Base-by-base conservation (phyloP, 2,329 filamentous ascomycete species). In the Juglanconis sp. region DNA sequence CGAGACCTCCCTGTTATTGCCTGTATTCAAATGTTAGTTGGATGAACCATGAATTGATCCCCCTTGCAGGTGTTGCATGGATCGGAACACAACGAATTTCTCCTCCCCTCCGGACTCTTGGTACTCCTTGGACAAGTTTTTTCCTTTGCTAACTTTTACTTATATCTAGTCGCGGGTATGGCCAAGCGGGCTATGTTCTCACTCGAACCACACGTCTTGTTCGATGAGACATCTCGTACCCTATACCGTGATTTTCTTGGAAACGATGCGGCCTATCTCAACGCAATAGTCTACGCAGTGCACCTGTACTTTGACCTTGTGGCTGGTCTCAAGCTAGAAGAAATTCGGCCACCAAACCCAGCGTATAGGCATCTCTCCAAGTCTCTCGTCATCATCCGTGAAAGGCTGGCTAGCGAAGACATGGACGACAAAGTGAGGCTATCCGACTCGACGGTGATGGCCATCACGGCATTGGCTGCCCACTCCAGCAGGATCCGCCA, bases 191-290 rank as follows among this genome's bases (percentile, higher is more conserved):
- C 69, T 17, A 51, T 76, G 13, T 75, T 71, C 59, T 70, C 69
- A 17, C 65, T 75, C 3, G 69, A 73, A 56, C 54, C 63, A n/a
- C 71, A 66, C 48, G 67, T 75, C 9, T 46, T 65, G 32, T 73
- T 73, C 58, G 64, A 70, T 1, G 63, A 59, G 5, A 56, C 67
- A 6, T 66, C 65, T 3, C 59, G 64, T 15, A 49, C 51, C n/a
- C 31, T 40, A 10, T 73, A 69, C 69, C 65, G 74, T 44, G 69
- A 69, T 10, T 68, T 68, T 15, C 61, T 76, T 10, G 64, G 66
- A 5, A 36, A 63, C n/a, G 74, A 77, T 57, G 60, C 71, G 2
- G 71, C 69, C 9, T 75, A 73, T 54, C 66, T 77, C 2, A 73
- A 77, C 62, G 66, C 71, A 38, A 68, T 70, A 47, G 67, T 72